Conservation (phyloP, 2,329 filamentous ascomycete genomes). For the Pyrenophora tritici-repentis region DNA sequence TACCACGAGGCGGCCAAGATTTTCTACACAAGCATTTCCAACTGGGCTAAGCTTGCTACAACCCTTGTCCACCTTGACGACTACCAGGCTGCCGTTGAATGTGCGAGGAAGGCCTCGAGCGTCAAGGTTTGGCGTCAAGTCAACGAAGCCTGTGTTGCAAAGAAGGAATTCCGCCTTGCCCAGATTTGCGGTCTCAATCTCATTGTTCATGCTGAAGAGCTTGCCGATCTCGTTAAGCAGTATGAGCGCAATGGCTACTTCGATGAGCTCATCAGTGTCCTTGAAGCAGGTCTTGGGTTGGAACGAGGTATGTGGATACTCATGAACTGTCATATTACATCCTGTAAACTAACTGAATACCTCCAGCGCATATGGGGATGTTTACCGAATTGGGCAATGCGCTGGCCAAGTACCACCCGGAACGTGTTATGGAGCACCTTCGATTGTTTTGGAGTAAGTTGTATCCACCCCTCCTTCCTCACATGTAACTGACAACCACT, state of each 20-base stretch:
- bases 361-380: conserved; percentile 79
- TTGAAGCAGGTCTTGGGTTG: conserved; percentile 92
- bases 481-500: no score
- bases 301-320: conserved; percentile 62
- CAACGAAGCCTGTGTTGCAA: conserved; percentile 91
- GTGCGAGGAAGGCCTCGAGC: conserved; percentile 96
- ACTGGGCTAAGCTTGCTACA: conserved; percentile 98
- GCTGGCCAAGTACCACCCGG: conserved; percentile 91
- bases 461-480: no score
- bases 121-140: conserved; percentile 99
- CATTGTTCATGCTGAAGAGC: conserved; percentile 95
- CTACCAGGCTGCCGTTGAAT: conserved; percentile 97
- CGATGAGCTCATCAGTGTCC: conserved; percentile 90
- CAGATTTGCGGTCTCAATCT: conserved; percentile 99
- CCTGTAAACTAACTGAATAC: neutral
- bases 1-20: conserved; percentile 97
- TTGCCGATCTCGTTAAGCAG: conserved; percentile 89
- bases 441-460: conserved; percentile 85
- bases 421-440: conserved; percentile 96
- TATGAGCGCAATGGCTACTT: conserved; percentile 98
- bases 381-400: conserved; percentile 94
- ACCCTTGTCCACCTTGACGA: conserved; percentile 96
- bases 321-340: neutral
- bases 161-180: conserved; percentile 98
- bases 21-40: conserved; percentile 97